Conservation (phyloP, 2,329 filamentous ascomycete species). For the Apiospora arundinis region DNA sequence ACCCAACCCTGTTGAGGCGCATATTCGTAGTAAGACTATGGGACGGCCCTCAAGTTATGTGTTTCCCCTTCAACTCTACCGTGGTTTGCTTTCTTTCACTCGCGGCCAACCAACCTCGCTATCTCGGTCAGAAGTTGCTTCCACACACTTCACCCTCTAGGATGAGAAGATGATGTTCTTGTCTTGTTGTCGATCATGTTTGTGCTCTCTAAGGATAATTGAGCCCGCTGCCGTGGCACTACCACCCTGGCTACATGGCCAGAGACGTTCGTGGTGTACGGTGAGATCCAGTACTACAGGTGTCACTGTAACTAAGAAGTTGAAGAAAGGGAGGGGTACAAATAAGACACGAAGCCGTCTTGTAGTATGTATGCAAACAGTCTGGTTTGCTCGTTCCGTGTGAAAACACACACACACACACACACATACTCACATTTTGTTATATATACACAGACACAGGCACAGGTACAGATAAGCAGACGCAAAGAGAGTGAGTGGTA, state of each 20-base stretch:
- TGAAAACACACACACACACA: not conserved
- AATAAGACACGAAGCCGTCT: not conserved
- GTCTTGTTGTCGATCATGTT: not conserved
- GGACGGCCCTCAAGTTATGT: too few species aligned
- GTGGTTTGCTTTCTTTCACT: too few species aligned
- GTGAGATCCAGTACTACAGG: constrained; percentile 11
- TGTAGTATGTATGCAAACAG: not conserved
- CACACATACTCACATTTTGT: not conserved
- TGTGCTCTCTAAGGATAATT: not conserved
- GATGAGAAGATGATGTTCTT: not conserved
- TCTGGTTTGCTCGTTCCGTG: not conserved
- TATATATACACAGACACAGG: not conserved
- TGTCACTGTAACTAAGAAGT: not conserved
- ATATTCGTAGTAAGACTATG: too few species aligned
- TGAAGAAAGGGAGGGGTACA: not conserved
- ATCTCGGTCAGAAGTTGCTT: not conserved
- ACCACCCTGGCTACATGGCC: not conserved
- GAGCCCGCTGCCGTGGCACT: not conserved
- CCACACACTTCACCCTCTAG: not conserved
- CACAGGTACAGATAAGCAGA: not conserved
- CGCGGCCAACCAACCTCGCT: too few species aligned
- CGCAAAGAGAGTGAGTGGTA: not conserved
- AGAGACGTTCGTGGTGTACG: not conserved
- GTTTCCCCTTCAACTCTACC: too few species aligned
- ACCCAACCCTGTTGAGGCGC: too few species aligned